Base-by-base conservation (phyloP, 2,329 filamentous ascomycete species). In the Thelonectria olida region DNA sequence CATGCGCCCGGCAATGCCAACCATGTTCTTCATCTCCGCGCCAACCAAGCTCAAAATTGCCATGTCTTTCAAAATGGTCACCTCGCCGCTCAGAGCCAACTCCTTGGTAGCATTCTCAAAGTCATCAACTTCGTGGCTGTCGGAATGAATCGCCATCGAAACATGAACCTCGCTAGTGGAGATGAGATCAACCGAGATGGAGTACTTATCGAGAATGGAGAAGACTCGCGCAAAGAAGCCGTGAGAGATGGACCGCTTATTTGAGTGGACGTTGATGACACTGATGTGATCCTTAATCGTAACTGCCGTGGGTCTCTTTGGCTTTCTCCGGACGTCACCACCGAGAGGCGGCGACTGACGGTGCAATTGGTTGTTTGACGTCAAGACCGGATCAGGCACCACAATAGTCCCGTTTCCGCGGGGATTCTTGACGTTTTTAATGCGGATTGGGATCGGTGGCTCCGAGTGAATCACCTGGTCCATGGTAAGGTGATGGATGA, bases 401-500 rank as follows among this genome's bases (percentile, higher is more conserved):
- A 96, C 91, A 68, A 94, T 87, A 53, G 92, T 96, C 65, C 92
- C 92, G 51, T 86, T 87, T 58, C 91, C 91, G 42, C 88, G 85
- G 1, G 92, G 91, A 74, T 96, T 96, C 82, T 93, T 94, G 74
- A 96, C 92, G 73, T 96, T 96, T 82, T 96, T 96, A 80, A 96
- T 96, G 67, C 92, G 90, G 72, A 96, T 94, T 15, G 90, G 91
- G 72, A 96, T 96, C 52, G 90, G 89, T 1, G 88, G 88, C 22
- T 82, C 79, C n/a, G 92, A 92, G 72, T 92, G 91, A 74, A 96
- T 93, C 66, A 90, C 89, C 79, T 98, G 96, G 80, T 98, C 95
- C 94, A 99, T 98, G 71, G 96, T 99, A 75, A 97, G 91, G 67
- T 97, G 96, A 76, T 99, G 96, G 70, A 99, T 99, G 74, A 99